These are phyloP conservation scores for Pseudocercospora macadamiae DNA, from an alignment of 2,329 filamentous ascomycete species.

Conservation along the genomic window DNA sequence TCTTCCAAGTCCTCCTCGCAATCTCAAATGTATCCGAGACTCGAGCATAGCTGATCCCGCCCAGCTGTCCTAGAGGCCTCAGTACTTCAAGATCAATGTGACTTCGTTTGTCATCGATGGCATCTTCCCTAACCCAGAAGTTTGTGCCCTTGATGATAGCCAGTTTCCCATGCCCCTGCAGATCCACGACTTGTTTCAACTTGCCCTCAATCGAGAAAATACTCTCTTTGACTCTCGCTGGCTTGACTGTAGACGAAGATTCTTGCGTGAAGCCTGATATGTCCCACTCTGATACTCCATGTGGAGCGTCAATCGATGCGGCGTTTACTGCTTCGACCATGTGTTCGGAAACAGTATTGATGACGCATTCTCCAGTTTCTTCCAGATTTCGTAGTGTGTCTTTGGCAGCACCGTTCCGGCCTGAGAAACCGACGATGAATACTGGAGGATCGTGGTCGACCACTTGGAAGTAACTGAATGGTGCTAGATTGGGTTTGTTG, in stretches of 20 bases:
- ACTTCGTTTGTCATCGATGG: neutral
- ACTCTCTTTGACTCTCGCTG: neutral
- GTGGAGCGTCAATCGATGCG: neutral
- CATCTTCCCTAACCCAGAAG: constrained; percentile 9
- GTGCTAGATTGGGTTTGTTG: constrained; percentile 6
- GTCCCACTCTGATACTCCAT: neutral
- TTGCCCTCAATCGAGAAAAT: constrained; percentile 5
- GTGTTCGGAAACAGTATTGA: constrained; percentile 2
- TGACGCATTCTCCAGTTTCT: constrained; percentile 4
- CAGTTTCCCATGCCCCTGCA: neutral
- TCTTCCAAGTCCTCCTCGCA: neutral
- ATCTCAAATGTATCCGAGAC: neutral
- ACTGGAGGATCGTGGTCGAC: constrained; percentile 11
- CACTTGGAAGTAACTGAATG: constrained; percentile 8
- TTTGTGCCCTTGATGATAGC: neutral
- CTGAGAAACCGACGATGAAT: constrained; percentile 3
- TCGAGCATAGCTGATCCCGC: neutral
- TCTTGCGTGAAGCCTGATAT: neutral
- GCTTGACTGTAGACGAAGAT: constrained; percentile 1
- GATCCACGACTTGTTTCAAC: neutral
- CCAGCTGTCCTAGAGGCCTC: neutral
- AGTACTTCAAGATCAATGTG: constrained; percentile 2
- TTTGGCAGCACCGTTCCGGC: neutral
- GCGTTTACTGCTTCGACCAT: constrained; percentile 6
- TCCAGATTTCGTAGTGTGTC: constrained; percentile 5